Base-by-base conservation (phyloP, 768 basidiomycete species). In the Russula emetica region DNA sequence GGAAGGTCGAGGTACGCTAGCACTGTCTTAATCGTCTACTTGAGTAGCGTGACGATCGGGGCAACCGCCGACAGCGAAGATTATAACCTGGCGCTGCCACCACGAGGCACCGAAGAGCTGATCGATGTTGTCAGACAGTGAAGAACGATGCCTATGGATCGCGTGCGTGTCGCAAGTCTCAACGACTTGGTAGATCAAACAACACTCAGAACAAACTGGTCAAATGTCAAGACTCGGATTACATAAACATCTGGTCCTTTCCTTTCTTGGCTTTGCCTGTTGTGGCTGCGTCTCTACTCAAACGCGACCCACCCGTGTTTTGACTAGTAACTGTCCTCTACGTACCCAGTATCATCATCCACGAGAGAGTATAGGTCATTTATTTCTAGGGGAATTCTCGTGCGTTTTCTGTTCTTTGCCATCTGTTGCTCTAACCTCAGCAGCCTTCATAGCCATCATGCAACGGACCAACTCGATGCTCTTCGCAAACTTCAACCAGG, bases 401-500 rank as follows among this genome's bases (percentile, higher is more conserved):
- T 55, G 6, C 26, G 40, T 36, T 24, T 14, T 40, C 44, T 30
- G 1, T 18, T 47, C 8, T 50, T 11, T 3, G 9, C 22, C 11
- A 20, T 54, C 55, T 28, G 26, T 51, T 24, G 13, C 28, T 40
- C 24, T 54, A 13, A 38, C 42, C 3, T 44, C 40, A 22, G 18
- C 50, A 10, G 34, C 49, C 36, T 10, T 32, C 40, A 49, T 22
- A 32, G 28, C 26, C 34, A 50, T 11, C 59, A 68, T 68, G 67
- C 67, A 68, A 44, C 67, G 67, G 51, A 68, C 74, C 55, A 78
- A 79, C 50, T 74, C 78, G 42, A 83, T 84, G 87, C 78, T 93
- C 49, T 93, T 92, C 69, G 92, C 92, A 54, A 96, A 94, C 78
- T 98, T 98, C 81, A 98, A 98, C 76, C 96, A 98, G 72, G 95